These are phyloP conservation scores for Gaeumannomyces tritici DNA, from an alignment of 2,329 filamentous ascomycete genomes.

Conservation along the genomic window DNA sequence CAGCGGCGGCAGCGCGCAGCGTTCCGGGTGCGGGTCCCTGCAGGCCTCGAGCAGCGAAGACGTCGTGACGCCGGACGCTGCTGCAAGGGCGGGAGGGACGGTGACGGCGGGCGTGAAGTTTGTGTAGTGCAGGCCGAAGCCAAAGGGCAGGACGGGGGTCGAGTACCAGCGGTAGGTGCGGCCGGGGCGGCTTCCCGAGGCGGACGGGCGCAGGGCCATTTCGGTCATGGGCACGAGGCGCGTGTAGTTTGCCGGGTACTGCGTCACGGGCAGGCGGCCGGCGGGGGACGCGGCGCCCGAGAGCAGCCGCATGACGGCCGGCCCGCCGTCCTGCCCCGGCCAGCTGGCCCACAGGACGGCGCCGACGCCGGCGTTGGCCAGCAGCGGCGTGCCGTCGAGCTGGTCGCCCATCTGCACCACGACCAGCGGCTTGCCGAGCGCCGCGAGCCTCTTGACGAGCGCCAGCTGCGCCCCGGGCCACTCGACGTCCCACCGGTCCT, in stretches of 20 bases:
- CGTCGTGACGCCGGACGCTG: neutral
- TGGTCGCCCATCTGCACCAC: constrained; percentile 40
- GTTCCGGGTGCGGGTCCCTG: constrained; percentile 19
- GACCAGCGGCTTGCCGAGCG: constrained; percentile 34
- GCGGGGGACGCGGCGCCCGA: constrained; percentile 40
- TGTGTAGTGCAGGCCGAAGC: constrained; percentile 49
- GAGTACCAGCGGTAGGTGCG: constrained; percentile 51
- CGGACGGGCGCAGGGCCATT: constrained; percentile 37
- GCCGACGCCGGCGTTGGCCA: constrained; percentile 35
- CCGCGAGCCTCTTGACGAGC: constrained; percentile 34
- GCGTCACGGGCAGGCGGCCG: constrained; percentile 44
- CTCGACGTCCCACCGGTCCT: constrained; percentile 37
- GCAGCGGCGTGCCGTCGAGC: constrained; percentile 39
- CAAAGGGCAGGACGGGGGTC: constrained; percentile 41
- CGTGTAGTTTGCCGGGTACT: constrained; percentile 44
- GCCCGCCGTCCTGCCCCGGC: constrained; percentile 49
- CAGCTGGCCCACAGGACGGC: constrained; percentile 49
- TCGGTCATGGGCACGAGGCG: constrained; percentile 42
- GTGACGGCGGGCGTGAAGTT: constrained; percentile 27
- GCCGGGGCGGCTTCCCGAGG: constrained; percentile 30
- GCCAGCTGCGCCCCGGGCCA: constrained; percentile 44
- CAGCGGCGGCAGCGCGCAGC: constrained; percentile 6
- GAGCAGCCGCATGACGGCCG: constrained; percentile 43
- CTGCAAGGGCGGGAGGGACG: neutral
- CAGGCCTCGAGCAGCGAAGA: constrained; percentile 13